These are phyloP conservation scores for Puya raimondii DNA, from an alignment of 176 grass and related monocot species.

Conservation along the genomic window DNA sequence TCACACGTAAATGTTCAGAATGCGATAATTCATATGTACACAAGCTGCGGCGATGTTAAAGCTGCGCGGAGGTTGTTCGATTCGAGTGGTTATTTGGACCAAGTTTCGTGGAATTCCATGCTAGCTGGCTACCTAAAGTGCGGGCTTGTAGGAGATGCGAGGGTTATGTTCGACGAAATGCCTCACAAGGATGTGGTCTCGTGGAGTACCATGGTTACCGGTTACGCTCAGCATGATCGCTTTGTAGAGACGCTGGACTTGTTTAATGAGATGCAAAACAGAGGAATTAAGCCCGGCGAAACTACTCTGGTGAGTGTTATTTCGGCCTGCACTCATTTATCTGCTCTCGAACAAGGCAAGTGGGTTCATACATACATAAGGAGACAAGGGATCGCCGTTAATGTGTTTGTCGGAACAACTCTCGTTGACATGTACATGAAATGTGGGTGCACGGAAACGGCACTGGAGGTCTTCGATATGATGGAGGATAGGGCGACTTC, in stretches of 20 bases:
- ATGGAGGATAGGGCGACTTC: conserved; percentile 49
- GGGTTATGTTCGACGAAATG: conserved; percentile 44
- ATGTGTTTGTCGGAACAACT: conserved; percentile 51
- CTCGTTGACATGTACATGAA: conserved; percentile 99
- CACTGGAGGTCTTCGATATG: conserved; percentile 60
- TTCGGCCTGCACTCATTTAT: conserved; percentile 57
- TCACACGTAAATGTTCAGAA: conserved; percentile 61
- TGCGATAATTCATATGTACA: conserved; percentile 80
- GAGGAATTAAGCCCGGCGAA: conserved; percentile 52
- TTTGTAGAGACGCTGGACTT: conserved; percentile 49
- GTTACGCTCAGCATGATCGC: conserved; percentile 60
- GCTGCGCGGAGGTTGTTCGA: conserved; percentile 56
- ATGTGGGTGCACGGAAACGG: conserved; percentile 52
- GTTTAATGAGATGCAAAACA: conserved; percentile 50
- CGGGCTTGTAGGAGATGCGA: conserved; percentile 40
- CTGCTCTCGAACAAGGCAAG: conserved; percentile 65
- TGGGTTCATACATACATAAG: conserved; percentile 63
- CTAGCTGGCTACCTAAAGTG: conserved; percentile 65
- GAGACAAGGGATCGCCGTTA: conserved; percentile 36
- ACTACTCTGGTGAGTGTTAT: conserved; percentile 62
- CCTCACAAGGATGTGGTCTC: conserved; percentile 59
- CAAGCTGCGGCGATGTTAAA: conserved; percentile 41
- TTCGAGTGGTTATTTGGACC: conserved; percentile 38
- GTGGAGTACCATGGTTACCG: conserved; percentile 70
- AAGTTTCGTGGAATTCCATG: conserved; percentile 86